Base-by-base conservation (phyloP, 2,329 filamentous ascomycete genomes). In the Arachnopeziza araneosa region DNA sequence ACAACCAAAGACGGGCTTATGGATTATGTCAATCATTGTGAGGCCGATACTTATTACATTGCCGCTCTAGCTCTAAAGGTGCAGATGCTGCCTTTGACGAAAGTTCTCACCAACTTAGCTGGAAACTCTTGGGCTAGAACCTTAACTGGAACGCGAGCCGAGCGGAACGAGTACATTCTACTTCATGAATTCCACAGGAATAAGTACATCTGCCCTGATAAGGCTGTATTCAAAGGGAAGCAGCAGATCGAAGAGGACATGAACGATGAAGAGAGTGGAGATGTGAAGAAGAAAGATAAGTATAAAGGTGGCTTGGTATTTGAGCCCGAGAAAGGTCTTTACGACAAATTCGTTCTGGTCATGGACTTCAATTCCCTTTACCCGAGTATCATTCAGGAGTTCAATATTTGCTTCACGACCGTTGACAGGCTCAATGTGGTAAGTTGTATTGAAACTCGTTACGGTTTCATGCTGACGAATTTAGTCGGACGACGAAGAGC, bases 291-390 rank as follows among this genome's bases (percentile, higher is more conserved):
- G 81, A 99, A 97, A 75, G 96, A 99, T 77, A 99, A 98, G 76
- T 99, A 89, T 80, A 98, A 99, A 79, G 95, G 95, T 72, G 95
- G 96, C 80, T 86, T 99, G 32, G 95, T 99, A 60, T 98, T 99
- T 69, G 95, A 99, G 74, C 95, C 95, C 4, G 93, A 98, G 74
- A 97, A 93, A 75, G 95, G 96, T 21, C 83, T 99, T 4, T 99
- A 99, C 72, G 95, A 99, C 81, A 96, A 96, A 76, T 97, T 96
- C 74, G 90, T 99, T 57, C 83, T 99, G 59, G 96, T 99, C 75
- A 99, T 99, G 96, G 95, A 99, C 80, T 99, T 99, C 80, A 99
- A 99, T 82, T 97, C 93, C 69, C 80, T 99, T 63, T 99, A 99
- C 70, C 95, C 95, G 32, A 97, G 98, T 97, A 98, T 99, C 71